Conservation (phyloP, 768 basidiomycete genomes). For the Agaricus blazei region DNA sequence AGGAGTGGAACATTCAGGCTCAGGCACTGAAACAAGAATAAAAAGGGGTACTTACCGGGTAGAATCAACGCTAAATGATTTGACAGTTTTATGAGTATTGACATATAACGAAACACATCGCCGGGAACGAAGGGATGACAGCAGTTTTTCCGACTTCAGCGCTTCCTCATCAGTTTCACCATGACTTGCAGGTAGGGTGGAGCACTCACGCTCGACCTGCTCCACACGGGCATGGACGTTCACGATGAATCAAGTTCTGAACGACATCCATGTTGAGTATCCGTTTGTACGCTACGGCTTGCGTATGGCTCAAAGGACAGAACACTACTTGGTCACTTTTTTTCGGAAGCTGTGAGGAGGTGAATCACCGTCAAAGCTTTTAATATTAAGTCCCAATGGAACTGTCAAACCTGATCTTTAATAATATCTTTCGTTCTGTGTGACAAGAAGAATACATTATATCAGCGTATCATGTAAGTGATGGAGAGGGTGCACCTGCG, state of each 20-base stretch:
- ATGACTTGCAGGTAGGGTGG: background rate
- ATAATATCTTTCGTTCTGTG: slow-evolving; percentile 74
- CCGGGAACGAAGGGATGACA: slow-evolving; percentile 47
- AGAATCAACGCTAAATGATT: slow-evolving; percentile 87
- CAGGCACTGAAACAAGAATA: background rate
- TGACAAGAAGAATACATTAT: slow-evolving; percentile 12
- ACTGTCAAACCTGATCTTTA: slow-evolving; percentile 48
- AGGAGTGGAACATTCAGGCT: background rate
- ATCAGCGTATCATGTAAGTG: background rate
- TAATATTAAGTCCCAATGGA: background rate
- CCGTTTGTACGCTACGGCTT: slow-evolving; percentile 69
- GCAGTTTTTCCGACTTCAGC: slow-evolving; percentile 35
- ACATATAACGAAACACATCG: slow-evolving; percentile 73
- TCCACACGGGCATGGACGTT: slow-evolving; percentile 71
- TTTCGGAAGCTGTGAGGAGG: slow-evolving; percentile 57
- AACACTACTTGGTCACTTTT: slow-evolving; percentile 93
- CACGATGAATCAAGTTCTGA: slow-evolving; percentile 65
- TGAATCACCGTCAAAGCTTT: background rate
- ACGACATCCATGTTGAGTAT: slow-evolving; percentile 62
- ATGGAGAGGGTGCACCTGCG: slow-evolving; percentile 46
- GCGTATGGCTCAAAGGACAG: slow-evolving; percentile 75
- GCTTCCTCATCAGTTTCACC: slow-evolving; percentile 2
- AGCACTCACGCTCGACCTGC: slow-evolving; percentile 47
- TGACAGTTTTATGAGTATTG: slow-evolving; percentile 79
- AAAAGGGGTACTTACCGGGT: slow-evolving; percentile 47